Base-by-base conservation (phyloP, 805 yeast species). In the Wickerhamiella shivajii region DNA sequence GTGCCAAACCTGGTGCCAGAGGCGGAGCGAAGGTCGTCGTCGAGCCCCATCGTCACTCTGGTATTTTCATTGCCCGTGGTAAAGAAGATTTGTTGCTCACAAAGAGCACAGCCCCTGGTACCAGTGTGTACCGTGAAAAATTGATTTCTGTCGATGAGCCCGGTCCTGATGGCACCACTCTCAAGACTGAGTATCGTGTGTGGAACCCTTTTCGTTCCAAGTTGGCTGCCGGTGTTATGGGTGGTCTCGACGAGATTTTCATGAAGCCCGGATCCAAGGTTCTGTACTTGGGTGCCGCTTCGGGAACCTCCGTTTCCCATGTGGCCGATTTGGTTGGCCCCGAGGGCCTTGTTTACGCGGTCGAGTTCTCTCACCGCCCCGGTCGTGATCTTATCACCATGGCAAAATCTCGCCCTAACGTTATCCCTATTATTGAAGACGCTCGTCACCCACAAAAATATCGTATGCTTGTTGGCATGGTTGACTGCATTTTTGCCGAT, bases 191-290 rank as follows among this genome's bases (percentile, higher is more conserved):
- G 69, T 90, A 90, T 76, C 85, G 98, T 73, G 98, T 90, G 49
- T 90, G 98, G 98, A 90, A 90, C 66, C 98, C 98, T 44, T 90
- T 90, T 79, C 79, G 98, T 76, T 87, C 97, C 40, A 90, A 90
- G 73, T 69, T 90, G 67, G 98, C 98, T 59, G 98, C 98, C 43
- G 98, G 98, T 79, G 81, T 90, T 49, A 80, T 90, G 83, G 98
- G 98, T 66, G 98, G 98, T 78, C 66, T 90, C 50, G 98, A 87
- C 59, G 96, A 90, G 66, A 65, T 90, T 50, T 92, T 84, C 69
- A 79, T 90, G 63, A 92, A 80, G 38, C 98, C 98, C 55, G 98
- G 98, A 57, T 83, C 80, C 67, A 90, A 90, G 69, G 97, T 90
- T 35, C 69, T 90, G 44, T 90, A 90, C 63, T 65, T 90, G 54